Percentiles rank a stretch among this genome's conserved stretches.
Conservation (phyloP, 108 stramenopile genomes). For the Discostella stelligeroides region DNA sequence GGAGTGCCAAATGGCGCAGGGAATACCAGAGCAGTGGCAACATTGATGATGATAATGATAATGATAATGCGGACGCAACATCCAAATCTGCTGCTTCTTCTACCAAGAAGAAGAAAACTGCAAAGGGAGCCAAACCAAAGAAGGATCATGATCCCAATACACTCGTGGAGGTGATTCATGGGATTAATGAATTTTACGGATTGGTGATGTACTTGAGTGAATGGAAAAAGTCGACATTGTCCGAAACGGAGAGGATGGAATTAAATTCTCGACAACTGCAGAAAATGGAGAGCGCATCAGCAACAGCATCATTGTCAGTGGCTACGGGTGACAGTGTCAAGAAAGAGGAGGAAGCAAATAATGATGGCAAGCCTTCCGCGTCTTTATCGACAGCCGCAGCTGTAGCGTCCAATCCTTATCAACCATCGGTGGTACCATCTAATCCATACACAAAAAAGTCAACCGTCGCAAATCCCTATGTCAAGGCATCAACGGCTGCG, state of each 20-base stretch:
- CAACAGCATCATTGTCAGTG: too few species aligned
- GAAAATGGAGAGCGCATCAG: too few species aligned
- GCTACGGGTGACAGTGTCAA: conserved; percentile 10
- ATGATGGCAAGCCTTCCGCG: too few species aligned
- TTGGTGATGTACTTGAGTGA: conserved; percentile 61
- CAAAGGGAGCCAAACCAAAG: conserved; percentile 8
- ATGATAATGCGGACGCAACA: background rate
- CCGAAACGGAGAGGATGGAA: conserved; percentile 10
- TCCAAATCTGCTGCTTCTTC: too few species aligned
- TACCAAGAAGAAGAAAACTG: too few species aligned
- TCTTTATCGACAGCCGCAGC: background rate
- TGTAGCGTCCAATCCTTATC: too few species aligned
- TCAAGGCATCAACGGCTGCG: conserved; percentile 20
- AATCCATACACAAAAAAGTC: background rate
- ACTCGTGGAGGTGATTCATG: conserved; percentile 51
- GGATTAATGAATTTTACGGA: conserved; percentile 64
- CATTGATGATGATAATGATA: conserved; percentile 4
- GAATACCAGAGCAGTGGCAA: conserved; percentile 3
- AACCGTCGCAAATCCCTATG: conserved; percentile 49
- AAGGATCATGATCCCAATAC: conserved; percentile 41
- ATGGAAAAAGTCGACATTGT: conserved; percentile 45
- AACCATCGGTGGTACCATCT: too few species aligned
- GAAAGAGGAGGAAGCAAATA: too few species aligned
- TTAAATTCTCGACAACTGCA: too few species aligned
- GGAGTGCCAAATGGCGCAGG: conserved; percentile 22